phyloP scores from a whole-genome alignment of 257 asterid genomes.

The Avicennia marina region DNA sequence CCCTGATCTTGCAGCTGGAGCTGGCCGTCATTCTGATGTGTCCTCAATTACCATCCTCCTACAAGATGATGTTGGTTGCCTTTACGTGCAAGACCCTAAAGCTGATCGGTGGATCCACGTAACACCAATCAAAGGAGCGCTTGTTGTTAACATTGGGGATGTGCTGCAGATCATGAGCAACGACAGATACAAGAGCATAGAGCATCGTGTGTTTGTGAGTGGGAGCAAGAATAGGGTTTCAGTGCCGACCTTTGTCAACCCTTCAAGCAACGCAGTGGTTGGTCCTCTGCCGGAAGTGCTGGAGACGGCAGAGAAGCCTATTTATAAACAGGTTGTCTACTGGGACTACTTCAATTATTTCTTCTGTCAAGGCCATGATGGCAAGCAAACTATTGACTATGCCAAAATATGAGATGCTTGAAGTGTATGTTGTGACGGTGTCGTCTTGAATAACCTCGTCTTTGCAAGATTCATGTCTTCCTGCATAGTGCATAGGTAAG shows the following conservation, averaged over 20 bases:
- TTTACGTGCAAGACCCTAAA: constrained; percentile 33
- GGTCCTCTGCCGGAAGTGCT: constrained; percentile 40
- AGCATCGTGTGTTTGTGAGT: constrained; percentile 45
- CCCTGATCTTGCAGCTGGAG: constrained; percentile 49
- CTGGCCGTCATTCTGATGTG: constrained; percentile 45
- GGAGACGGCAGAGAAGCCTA: constrained; percentile 33
- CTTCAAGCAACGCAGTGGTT: constrained; percentile 31
- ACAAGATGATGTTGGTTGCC: constrained; percentile 58
- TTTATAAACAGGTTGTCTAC: constrained; percentile 34
- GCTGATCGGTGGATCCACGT: constrained; percentile 41
- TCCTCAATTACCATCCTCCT: constrained; percentile 49
- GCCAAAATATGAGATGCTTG: constrained; percentile 43
- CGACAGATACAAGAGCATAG: constrained; percentile 46
- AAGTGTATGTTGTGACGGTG: too few relatives aligned
- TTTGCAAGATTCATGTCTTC: too few relatives aligned
- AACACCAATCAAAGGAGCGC: constrained; percentile 38
- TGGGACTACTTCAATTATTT: constrained; percentile 50
- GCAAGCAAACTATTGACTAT: constrained; percentile 40
- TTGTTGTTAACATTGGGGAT: constrained; percentile 45
- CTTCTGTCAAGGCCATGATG: constrained; percentile 50
- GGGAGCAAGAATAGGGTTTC: constrained; percentile 36
- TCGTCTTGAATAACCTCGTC: too few relatives aligned
- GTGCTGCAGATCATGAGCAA: constrained; percentile 51
- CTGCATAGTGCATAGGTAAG: too few relatives aligned
- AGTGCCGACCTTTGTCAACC: constrained; percentile 44